phyloP scores from a whole-genome alignment of 768 basidiomycete genomes.

The Lactarius trivialis region DNA sequence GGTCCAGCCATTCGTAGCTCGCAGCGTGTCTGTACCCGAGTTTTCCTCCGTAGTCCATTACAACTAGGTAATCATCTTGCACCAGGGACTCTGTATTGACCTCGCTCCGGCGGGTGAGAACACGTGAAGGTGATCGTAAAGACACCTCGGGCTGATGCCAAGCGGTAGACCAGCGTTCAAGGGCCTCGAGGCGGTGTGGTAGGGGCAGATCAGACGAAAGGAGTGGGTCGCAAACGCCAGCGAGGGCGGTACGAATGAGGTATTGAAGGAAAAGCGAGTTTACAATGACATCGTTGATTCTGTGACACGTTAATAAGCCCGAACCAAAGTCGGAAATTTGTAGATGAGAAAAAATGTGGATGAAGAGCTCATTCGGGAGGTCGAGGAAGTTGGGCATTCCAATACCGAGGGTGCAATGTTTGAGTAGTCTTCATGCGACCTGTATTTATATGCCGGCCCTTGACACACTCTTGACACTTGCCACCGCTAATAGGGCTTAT shows the following conservation, averaged over 20 bases:
- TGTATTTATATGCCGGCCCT: background rate
- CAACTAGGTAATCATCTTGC: slow-evolving; percentile 5
- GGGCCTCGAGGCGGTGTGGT: background rate
- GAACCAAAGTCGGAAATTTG: background rate
- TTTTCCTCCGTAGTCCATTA: background rate
- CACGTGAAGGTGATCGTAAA: background rate
- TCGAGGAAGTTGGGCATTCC: background rate
- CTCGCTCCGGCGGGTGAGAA: background rate
- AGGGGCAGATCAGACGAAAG: background rate
- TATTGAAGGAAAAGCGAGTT: slow-evolving; percentile 2
- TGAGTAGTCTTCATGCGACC: background rate
- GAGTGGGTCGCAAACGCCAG: background rate
- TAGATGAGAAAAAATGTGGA: background rate
- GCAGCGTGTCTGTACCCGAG: background rate
- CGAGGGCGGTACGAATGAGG: background rate
- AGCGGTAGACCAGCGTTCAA: background rate
- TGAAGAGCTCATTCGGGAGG: slow-evolving; percentile 4
- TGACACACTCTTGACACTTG: background rate
- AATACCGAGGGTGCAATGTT: too few relatives aligned
- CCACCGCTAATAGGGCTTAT: background rate
- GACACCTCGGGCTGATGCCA: background rate
- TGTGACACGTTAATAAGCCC: slow-evolving; percentile 1
- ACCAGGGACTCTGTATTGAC: background rate
- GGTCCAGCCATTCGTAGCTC: slow-evolving; percentile 1
- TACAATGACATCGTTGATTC: background rate